Evolutionary conservation across 2,329 filamentous ascomycete genomes (phyloP).

Genomic region (Exophiala sp.): DNA sequence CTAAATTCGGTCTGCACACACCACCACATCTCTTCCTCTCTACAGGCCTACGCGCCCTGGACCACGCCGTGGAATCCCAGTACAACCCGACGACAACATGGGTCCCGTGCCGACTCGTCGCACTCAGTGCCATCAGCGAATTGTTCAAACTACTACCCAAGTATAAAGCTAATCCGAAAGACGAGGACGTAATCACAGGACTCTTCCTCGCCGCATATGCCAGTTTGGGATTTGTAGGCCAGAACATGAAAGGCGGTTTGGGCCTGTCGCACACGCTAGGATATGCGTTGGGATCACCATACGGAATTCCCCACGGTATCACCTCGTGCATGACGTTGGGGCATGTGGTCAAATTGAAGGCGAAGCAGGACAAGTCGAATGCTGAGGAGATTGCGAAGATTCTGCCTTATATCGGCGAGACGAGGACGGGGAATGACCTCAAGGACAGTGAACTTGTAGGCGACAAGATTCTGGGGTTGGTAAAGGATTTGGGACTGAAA

Average conservation of each 20-base stretch:
- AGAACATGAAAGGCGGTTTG: constrained; percentile 50
- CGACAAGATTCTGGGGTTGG: constrained; percentile 26
- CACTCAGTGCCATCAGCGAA: constrained; percentile 43
- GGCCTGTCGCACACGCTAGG: constrained; percentile 48
- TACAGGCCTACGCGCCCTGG: constrained; percentile 53
- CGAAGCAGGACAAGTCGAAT: constrained; percentile 43
- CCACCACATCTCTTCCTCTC: constrained; percentile 49
- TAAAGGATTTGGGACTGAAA: constrained; percentile 26
- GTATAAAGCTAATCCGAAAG: constrained; percentile 38
- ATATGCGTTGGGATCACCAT: constrained; percentile 54
- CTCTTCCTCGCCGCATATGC: constrained; percentile 53
- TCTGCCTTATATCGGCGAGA: constrained; percentile 26
- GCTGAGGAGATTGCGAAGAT: constrained; percentile 30
- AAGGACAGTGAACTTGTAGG: constrained; percentile 25
- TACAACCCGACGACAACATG: constrained; percentile 53
- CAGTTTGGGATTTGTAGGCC: constrained; percentile 49
- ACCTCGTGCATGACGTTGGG: constrained; percentile 55
- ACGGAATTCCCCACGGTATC: constrained; percentile 55
- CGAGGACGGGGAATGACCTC: constrained; percentile 24
- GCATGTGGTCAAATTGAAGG: constrained; percentile 54
- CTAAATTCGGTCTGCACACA: constrained; percentile 50
- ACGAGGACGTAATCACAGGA: constrained; percentile 48
- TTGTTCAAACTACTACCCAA: constrained; percentile 49
- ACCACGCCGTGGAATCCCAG: constrained; percentile 54
- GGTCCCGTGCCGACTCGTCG: constrained; percentile 48